These are phyloP conservation scores for Mangifera indica DNA, from an alignment of 345 rosid species.

Conservation along the genomic window DNA sequence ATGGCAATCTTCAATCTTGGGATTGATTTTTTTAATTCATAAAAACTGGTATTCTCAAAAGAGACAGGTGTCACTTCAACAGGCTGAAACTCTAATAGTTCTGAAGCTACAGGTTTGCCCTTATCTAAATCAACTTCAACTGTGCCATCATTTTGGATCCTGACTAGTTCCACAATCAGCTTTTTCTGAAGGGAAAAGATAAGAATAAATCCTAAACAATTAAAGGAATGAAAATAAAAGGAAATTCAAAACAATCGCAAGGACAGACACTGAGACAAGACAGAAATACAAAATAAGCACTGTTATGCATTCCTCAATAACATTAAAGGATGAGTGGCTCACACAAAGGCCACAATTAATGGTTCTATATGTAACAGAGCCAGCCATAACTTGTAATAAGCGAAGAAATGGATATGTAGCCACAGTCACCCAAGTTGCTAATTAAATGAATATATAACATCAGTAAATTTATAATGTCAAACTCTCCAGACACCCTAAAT, in stretches of 20 bases:
- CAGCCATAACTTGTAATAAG: background rate
- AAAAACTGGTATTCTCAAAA: slow-evolving; percentile 37
- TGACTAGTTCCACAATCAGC: slow-evolving; percentile 78
- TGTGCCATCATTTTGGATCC: slow-evolving; percentile 90
- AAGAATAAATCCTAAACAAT: slow-evolving; percentile 12
- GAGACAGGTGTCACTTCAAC: slow-evolving; percentile 44
- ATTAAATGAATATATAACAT: slow-evolving; percentile 1
- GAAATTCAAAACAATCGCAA: slow-evolving; percentile 5
- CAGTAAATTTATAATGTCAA: background rate
- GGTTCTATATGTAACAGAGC: background rate
- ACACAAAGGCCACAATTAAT: slow-evolving; percentile 9
- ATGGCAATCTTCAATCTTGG: slow-evolving; percentile 78
- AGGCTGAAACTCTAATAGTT: slow-evolving; percentile 67
- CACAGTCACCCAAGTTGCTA: background rate
- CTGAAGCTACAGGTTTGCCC: slow-evolving; percentile 69
- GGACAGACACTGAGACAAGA: background rate
- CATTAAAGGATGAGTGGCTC: slow-evolving; percentile 13
- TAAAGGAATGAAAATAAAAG: slow-evolving; percentile 9
- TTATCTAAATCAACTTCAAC: slow-evolving; percentile 83
- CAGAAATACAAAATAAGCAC: background rate
- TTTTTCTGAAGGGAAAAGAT: slow-evolving; percentile 52
- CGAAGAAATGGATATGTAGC: background rate
- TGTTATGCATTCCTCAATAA: background rate
- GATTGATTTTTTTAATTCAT: slow-evolving; percentile 52
- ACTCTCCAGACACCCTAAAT: background rate